These are phyloP conservation scores for Fusarium sambucinum DNA, from an alignment of 2,329 filamentous ascomycete genomes.

Conservation along the genomic window DNA sequence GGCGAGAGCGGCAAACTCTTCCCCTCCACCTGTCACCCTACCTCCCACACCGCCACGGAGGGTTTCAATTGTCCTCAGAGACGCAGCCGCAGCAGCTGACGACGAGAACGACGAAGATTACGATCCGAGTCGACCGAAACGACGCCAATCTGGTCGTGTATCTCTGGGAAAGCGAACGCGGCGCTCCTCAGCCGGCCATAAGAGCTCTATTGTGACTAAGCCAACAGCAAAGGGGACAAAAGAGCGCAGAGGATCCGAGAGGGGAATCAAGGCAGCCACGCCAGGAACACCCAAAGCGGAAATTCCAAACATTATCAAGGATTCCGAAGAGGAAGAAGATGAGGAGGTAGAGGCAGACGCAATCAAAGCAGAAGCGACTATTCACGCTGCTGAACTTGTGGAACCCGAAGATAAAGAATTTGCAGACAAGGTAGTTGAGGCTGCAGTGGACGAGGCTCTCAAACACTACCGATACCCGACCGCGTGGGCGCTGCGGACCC, in stretches of 20 bases:
- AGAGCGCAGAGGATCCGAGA: conserved; percentile 28
- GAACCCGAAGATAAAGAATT: conserved; percentile 57
- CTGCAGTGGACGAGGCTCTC: conserved; percentile 70
- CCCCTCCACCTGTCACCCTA: conserved; percentile 41
- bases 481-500: conserved; percentile 69
- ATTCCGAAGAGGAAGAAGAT: conserved; percentile 30
- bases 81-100: conserved; percentile 50
- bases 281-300: not conserved
- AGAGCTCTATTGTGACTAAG: conserved; percentile 43
- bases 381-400: conserved; percentile 32
- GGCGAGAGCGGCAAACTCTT: conserved; percentile 38
- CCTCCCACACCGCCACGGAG: conserved; percentile 47
- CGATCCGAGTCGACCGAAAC: conserved; percentile 55
- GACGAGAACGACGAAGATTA: conserved; percentile 61
- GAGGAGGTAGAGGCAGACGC: conserved; percentile 18
- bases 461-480: conserved; percentile 69
- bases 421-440: conserved; percentile 66
- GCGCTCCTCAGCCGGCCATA: conserved; percentile 42
- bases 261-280: conserved; percentile 20
- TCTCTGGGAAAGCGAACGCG: conserved; percentile 49
- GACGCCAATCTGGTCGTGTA: conserved; percentile 52
- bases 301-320: conserved; percentile 21
- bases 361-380: conserved; percentile 35
- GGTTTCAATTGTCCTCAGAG: conserved; percentile 44
- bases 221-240: conserved; percentile 35